Evolutionary conservation across 306 rosid genomes (phyloP).

Genomic region (Pterocarpus santalinus): DNA sequence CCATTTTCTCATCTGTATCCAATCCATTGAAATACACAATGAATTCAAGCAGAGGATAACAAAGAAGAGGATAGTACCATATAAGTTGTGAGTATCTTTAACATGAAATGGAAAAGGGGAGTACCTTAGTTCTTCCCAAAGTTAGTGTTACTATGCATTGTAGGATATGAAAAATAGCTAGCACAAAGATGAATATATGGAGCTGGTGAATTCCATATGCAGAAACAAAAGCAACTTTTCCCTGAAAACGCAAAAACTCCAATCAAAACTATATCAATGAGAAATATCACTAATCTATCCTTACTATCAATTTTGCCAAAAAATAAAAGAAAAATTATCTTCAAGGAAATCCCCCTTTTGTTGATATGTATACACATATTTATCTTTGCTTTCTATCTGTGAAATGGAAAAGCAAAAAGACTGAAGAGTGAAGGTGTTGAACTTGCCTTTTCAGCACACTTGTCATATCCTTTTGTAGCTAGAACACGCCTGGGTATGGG

Average conservation of each 20-base stretch:
- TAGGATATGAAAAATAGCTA: constrained; percentile 74
- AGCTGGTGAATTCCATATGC: constrained; percentile 95
- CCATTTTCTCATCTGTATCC: constrained; percentile 79
- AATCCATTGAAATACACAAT: constrained; percentile 30
- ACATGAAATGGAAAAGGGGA: background rate
- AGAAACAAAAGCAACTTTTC: constrained; percentile 61
- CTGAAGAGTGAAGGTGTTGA: background rate
- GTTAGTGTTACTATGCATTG: constrained; percentile 70
- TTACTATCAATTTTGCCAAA: background rate
- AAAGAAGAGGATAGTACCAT: background rate
- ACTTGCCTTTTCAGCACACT: constrained; percentile 44
- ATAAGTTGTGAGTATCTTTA: background rate
- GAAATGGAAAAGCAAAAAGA: background rate
- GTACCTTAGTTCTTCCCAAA: constrained; percentile 81
- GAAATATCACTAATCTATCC: too few species aligned
- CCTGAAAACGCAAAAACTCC: constrained; percentile 17
- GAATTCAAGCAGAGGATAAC: background rate
- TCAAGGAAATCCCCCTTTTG: background rate
- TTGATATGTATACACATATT: too few species aligned
- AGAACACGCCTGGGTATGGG: constrained; percentile 45
- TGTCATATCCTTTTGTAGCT: constrained; percentile 53
- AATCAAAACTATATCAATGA: too few species aligned
- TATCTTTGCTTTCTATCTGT: too few species aligned
- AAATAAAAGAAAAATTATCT: background rate
- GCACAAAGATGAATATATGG: constrained; percentile 80